Evolutionary conservation across 768 basidiomycete species (phyloP).

Genomic region (Tylopilus cervinicoccineus): DNA sequence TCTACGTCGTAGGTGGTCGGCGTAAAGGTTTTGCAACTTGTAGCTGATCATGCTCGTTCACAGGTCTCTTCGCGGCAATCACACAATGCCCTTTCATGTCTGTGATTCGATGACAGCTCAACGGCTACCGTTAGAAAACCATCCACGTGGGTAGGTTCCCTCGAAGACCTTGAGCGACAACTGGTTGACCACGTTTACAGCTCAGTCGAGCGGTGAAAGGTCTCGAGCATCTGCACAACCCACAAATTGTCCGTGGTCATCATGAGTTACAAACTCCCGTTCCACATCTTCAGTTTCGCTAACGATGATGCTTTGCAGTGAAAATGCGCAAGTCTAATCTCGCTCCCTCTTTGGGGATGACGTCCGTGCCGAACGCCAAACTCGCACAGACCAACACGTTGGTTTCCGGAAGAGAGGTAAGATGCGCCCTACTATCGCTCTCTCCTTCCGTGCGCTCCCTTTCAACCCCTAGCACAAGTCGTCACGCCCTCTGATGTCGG

Average conservation of each 20-base stretch:
- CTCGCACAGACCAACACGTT: slow-evolving; percentile 50
- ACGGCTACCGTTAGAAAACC: slow-evolving; percentile 41
- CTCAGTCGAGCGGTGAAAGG: slow-evolving; percentile 53
- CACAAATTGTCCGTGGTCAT: slow-evolving; percentile 55
- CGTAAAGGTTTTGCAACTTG: background rate
- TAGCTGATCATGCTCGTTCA: background rate
- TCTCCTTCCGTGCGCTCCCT: background rate
- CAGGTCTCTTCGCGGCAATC: slow-evolving; percentile 64
- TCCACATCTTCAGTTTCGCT: background rate
- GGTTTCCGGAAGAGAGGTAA: slow-evolving; percentile 47
- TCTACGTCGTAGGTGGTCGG: slow-evolving; percentile 41
- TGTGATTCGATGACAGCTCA: background rate
- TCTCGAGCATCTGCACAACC: slow-evolving; percentile 51
- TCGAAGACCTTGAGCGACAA: background rate
- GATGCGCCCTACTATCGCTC: background rate
- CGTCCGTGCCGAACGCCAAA: slow-evolving; percentile 5
- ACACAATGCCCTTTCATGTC: slow-evolving; percentile 40
- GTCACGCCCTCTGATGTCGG: slow-evolving; percentile 63
- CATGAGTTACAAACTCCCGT: slow-evolving; percentile 36
- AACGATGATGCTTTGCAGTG: slow-evolving; percentile 33
- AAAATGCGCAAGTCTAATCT: slow-evolving; percentile 57
- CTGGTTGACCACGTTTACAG: slow-evolving; percentile 27
- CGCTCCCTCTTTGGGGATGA: background rate
- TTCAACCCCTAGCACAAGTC: slow-evolving; percentile 39
- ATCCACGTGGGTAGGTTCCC: slow-evolving; percentile 41